Base-by-base conservation (phyloP, 225 moss, liverwort and hornwort species). In the Straminergon stramineum region DNA sequence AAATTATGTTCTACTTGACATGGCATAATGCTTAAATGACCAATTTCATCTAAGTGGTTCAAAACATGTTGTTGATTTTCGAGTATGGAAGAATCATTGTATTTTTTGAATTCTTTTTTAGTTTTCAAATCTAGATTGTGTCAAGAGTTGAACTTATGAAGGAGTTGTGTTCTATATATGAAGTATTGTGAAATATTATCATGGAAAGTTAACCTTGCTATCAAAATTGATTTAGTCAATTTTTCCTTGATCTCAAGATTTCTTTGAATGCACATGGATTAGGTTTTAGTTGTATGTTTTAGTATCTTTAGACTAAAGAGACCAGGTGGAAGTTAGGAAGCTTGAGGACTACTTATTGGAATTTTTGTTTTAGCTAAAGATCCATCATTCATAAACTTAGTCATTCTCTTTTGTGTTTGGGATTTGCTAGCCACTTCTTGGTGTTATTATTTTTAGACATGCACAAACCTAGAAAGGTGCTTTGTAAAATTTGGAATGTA, bases 381-480 rank as follows among this genome's bases (percentile, higher is more conserved):
- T 31, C 0, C 48, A 11, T 17, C 45, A 27, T 28, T 30, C 5
- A 30, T 45, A 45, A 30, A 41, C 6, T 45, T 48, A 30, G 6
- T 18, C 17, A 74, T 45, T 74, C 28, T 74, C 45, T 24, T 17
- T 17, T 74, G 10, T 48, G 0, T 43, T 75, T 48, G 18, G 74
- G 10, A 45, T 74, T 6, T 0, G 6, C 16, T 6, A 45, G 45
- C 17, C 3, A 43, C 5, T 43, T 73, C 2, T 18, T 75, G 30
- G 4, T 48, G 4, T 30, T 30, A 71, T 18, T 18, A 45, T 30
- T 3, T 53, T 53, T 22, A 77, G 9, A 6, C 14, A 15, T 77
- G 6, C 1, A 15, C 2, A 0, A 51, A 53, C 3, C 14, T 21
- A 21, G 0, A 34, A 51, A 13, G 6, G 34, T 32, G 8, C 5